phyloP scores from a whole-genome alignment of 1,139 yeast species.

The Geotrichum cucujoidarum region DNA sequence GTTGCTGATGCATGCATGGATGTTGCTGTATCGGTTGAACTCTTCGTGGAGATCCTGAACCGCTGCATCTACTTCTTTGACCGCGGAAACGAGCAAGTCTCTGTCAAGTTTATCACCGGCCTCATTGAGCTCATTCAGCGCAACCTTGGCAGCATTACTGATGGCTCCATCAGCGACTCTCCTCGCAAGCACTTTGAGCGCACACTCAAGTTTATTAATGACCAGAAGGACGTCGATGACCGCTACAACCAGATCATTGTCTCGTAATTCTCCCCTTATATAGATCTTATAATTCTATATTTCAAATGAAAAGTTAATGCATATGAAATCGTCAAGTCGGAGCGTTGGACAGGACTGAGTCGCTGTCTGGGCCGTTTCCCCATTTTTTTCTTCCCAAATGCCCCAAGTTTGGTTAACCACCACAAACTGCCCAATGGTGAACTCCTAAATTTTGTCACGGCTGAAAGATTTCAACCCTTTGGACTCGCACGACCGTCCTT shows the following conservation, averaged over 20 bases:
- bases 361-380: too few relatives aligned
- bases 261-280: too few relatives aligned
- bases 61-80: conserved; percentile 79
- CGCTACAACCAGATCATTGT: conserved; percentile 59
- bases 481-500: too few relatives aligned
- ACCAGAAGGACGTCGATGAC: conserved; percentile 61
- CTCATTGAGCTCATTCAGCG: conserved; percentile 77
- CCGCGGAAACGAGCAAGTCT: conserved; percentile 71
- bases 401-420: too few relatives aligned
- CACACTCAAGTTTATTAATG: conserved; percentile 59
- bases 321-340: too few relatives aligned
- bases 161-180: conserved; percentile 36
- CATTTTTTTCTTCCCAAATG: too few relatives aligned
- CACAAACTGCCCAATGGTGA: too few relatives aligned
- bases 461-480: too few relatives aligned
- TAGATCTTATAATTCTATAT: too few relatives aligned
- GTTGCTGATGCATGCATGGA: conserved; percentile 94
- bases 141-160: conserved; percentile 48
- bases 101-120: conserved; percentile 73
- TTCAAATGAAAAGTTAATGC: background rate
- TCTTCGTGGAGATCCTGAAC: conserved; percentile 85
- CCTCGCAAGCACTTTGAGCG: conserved; percentile 56
- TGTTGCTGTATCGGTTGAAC: conserved; percentile 66
- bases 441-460: too few relatives aligned
- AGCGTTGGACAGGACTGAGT: too few relatives aligned